These are phyloP conservation scores for Seiridium unicorne DNA, from an alignment of 2,329 filamentous ascomycete species.

Conservation along the genomic window DNA sequence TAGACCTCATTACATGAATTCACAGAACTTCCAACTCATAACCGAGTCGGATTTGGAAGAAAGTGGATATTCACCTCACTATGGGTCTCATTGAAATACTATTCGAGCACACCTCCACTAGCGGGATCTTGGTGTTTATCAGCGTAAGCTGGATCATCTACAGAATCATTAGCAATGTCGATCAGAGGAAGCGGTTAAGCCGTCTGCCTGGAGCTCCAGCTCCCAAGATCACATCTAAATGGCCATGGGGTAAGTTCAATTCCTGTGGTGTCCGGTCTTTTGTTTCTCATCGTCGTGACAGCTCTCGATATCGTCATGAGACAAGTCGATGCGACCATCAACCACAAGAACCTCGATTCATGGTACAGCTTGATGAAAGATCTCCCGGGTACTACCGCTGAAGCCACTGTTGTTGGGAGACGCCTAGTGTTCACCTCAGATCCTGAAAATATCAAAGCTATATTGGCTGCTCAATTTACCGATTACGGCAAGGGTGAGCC, in stretches of 20 bases:
- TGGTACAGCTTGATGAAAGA: constrained; percentile 55
- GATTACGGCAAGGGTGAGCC: constrained; percentile 80
- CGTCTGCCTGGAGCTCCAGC: constrained; percentile 43
- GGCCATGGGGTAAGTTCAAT: constrained; percentile 48
- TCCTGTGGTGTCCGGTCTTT: constrained; percentile 2
- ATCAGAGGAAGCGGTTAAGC: constrained; percentile 42
- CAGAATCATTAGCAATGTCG: constrained; percentile 33
- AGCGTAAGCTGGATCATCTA: constrained; percentile 36
- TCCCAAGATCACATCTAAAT: constrained; percentile 28
- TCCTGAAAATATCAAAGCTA: constrained; percentile 86
- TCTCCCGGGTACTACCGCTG: constrained; percentile 54
- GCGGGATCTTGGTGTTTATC: constrained; percentile 34
- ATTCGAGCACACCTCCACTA: constrained; percentile 42
- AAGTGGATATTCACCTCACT: neutral
- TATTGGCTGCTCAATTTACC: constrained; percentile 81
- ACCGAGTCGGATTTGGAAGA: neutral
- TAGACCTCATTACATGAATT: too few relatives aligned
- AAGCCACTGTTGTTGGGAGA: constrained; percentile 51
- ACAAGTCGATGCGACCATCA: constrained; percentile 50
- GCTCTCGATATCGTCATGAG: constrained; percentile 64
- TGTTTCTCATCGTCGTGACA: constrained; percentile 25
- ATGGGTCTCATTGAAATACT: constrained; percentile 53
- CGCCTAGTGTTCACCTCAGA: constrained; percentile 77
- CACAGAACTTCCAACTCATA: neutral
- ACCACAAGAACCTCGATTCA: constrained; percentile 57